phyloP scores from a whole-genome alignment of 148 eudicot species.

The Arctostaphylos glauca region DNA sequence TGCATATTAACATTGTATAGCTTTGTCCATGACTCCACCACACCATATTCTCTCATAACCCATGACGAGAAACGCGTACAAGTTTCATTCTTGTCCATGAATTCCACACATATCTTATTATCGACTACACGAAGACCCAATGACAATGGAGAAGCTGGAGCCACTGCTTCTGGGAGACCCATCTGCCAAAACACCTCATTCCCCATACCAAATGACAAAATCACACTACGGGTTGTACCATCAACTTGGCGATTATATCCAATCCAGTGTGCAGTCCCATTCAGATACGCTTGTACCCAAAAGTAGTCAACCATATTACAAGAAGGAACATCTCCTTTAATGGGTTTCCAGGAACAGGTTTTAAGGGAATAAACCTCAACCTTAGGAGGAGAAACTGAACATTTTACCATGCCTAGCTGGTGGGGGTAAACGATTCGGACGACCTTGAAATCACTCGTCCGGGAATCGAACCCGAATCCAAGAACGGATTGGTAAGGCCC shows the following conservation, averaged over 20 bases:
- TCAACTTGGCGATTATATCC: background rate
- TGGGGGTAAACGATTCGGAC: constrained; percentile 23
- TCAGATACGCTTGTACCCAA: constrained; percentile 6
- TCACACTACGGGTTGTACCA: background rate
- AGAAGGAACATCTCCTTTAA: background rate
- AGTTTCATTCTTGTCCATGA: constrained; percentile 13
- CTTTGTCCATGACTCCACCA: constrained; percentile 33
- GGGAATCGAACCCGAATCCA: constrained; percentile 38
- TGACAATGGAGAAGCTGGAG: background rate
- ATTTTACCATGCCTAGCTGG: background rate
- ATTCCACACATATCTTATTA: background rate
- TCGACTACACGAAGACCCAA: background rate
- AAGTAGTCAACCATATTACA: background rate
- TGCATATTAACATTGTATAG: constrained; percentile 11
- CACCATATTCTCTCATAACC: constrained; percentile 34
- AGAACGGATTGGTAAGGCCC: constrained; percentile 7
- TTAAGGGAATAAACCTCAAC: constrained; percentile 29
- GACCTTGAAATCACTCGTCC: constrained; percentile 28
- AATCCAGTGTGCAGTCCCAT: constrained; percentile 35
- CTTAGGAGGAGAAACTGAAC: constrained; percentile 11
- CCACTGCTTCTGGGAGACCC: constrained; percentile 19
- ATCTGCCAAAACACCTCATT: constrained; percentile 26
- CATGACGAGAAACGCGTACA: constrained; percentile 25
- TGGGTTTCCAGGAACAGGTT: constrained; percentile 15
- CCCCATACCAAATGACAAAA: constrained; percentile 30